These are phyloP conservation scores for Apiospora kogelbergensis DNA, from an alignment of 2,329 filamentous ascomycete species.

Conservation along the genomic window DNA sequence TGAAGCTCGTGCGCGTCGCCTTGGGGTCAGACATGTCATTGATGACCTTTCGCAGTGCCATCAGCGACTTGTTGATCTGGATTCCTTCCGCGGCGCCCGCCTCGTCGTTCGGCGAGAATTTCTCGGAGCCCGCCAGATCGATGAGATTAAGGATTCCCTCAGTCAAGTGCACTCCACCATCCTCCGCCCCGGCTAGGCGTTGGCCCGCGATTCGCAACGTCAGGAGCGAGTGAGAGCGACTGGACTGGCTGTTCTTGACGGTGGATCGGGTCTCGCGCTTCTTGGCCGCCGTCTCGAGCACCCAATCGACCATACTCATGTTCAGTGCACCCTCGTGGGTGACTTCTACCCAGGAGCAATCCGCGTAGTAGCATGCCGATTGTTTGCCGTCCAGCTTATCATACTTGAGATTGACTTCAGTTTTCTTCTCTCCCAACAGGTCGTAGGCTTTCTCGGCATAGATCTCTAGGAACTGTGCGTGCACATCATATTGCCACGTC, in stretches of 20 bases:
- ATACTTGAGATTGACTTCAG: neutral
- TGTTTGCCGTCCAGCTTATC: neutral
- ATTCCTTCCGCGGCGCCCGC: constrained; percentile 87
- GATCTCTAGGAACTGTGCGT: constrained; percentile 5
- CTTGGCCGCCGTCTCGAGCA: neutral
- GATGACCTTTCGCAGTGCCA: constrained; percentile 92
- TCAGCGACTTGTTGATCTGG: constrained; percentile 94
- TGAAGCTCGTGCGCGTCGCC: constrained; percentile 81
- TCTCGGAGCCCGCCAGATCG: constrained; percentile 13
- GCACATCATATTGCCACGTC: neutral
- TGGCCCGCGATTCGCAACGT: neutral
- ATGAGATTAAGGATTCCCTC: constrained; percentile 12
- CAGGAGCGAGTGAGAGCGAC: constrained; percentile 11
- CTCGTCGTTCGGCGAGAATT: neutral
- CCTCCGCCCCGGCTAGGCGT: neutral
- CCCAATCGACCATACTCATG: neutral
- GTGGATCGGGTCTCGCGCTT: constrained; percentile 10
- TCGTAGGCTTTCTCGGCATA: constrained; percentile 14
- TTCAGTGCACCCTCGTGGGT: neutral
- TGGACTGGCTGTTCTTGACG: constrained; percentile 9
- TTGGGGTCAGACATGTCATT: constrained; percentile 83
- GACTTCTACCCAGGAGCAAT: neutral
- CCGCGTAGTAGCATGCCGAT: neutral
- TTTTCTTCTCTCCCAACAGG: neutral
- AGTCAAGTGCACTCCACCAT: neutral